phyloP scores from a whole-genome alignment of 164 flowering plant genomes.

The Vitis cinerea region DNA sequence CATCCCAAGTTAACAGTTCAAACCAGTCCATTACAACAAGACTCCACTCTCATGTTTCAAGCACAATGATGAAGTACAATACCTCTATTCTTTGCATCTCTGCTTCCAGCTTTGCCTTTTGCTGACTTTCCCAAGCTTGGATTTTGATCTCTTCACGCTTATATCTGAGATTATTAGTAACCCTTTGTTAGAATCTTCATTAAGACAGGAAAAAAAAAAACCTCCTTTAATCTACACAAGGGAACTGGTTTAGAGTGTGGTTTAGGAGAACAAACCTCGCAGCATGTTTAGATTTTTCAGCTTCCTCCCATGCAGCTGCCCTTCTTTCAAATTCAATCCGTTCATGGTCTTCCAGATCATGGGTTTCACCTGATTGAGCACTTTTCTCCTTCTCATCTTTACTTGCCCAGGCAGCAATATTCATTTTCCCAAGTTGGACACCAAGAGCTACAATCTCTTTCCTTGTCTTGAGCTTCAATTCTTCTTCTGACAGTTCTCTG shows the following conservation, averaged over 20 bases:
- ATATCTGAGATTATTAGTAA: slow-evolving; percentile 38
- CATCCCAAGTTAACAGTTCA: too few relatives aligned
- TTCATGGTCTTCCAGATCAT: slow-evolving; percentile 35
- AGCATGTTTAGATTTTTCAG: slow-evolving; percentile 72
- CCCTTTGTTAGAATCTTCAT: background rate
- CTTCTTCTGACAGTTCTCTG: slow-evolving; percentile 63
- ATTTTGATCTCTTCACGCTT: slow-evolving; percentile 83
- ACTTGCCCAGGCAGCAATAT: slow-evolving; percentile 95
- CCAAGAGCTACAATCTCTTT: slow-evolving; percentile 87
- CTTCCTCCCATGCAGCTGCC: slow-evolving; percentile 93
- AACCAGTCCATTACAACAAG: too few relatives aligned
- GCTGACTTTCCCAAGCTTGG: slow-evolving; percentile 89
- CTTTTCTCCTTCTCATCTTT: slow-evolving; percentile 66
- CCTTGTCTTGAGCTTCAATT: slow-evolving; percentile 70
- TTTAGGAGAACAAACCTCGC: slow-evolving; percentile 57
- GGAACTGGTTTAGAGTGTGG: background rate
- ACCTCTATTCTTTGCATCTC: slow-evolving; percentile 85
- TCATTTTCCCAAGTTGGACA: slow-evolving; percentile 90
- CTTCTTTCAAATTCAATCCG: slow-evolving; percentile 55
- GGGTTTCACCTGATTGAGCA: slow-evolving; percentile 22
- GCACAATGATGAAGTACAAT: slow-evolving; percentile 2
- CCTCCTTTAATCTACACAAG: background rate
- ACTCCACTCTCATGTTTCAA: too few relatives aligned
- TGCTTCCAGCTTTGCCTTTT: slow-evolving; percentile 74
- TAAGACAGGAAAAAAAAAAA: background rate